Conservation (phyloP, 805 yeast genomes). For the Saturnispora besseyi region DNA sequence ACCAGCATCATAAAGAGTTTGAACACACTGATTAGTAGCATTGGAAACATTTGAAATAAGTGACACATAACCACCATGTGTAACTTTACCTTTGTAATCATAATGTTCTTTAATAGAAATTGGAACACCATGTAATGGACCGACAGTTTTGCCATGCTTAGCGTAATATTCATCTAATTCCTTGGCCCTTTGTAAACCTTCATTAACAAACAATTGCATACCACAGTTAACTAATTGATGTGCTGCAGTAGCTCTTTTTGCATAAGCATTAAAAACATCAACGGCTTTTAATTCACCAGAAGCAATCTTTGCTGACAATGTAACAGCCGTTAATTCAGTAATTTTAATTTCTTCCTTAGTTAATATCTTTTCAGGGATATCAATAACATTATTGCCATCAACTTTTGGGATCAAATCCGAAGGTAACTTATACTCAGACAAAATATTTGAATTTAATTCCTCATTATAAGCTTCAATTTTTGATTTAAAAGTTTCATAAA, state of each 20-base stretch:
- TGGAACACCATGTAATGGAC: constrained; percentile 58
- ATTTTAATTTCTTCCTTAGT: constrained; percentile 32
- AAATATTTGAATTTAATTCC: constrained; percentile 20
- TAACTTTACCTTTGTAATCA: constrained; percentile 39
- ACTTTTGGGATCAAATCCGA: constrained; percentile 14
- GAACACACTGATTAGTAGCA: constrained; percentile 33
- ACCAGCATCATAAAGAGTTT: constrained; percentile 40
- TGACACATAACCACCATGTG: constrained; percentile 42
- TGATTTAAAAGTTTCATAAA: constrained; percentile 25
- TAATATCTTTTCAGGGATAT: constrained; percentile 25
- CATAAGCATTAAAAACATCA: constrained; percentile 38
- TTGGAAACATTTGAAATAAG: constrained; percentile 32
- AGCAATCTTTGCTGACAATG: constrained; percentile 29
- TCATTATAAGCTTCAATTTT: constrained; percentile 28
- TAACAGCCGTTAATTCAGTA: constrained; percentile 32
- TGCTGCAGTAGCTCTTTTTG: constrained; percentile 39
- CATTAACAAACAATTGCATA: constrained; percentile 37
- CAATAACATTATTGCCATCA: constrained; percentile 21
- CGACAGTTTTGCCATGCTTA: constrained; percentile 39
- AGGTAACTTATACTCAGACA: constrained; percentile 15
- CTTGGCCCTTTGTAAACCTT: constrained; percentile 39
- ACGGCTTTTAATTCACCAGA: constrained; percentile 33
- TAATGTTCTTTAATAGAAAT: constrained; percentile 54
- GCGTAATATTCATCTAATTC: constrained; percentile 42
- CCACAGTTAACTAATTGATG: constrained; percentile 44